Evolutionary conservation across 768 basidiomycete species (phyloP), one percentile per base, ranked within the genome.

Genomic region (Rhizopogon salebrosus): DNA sequence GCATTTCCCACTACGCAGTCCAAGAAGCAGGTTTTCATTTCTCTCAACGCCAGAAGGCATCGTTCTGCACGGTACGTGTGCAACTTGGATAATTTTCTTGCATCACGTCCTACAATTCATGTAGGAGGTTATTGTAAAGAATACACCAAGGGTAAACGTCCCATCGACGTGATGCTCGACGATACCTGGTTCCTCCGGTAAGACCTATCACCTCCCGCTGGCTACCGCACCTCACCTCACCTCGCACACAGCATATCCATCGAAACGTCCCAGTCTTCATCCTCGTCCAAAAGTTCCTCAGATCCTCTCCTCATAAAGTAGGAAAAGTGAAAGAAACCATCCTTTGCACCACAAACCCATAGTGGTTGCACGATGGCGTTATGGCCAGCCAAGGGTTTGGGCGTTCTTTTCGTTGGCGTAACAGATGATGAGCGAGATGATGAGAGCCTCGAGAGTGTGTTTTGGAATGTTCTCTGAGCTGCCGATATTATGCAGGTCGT

Each of bases 71-170:
- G 93, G 91, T 84, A 51, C 22, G 70, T 57, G 20, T 24, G 5
- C 18, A 23, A 16, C n/a, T 20, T 38, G 10, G 11, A 29, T 29
- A 9, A 34, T 49, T n/a, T 7, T 36, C 23, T 1, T 50, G 14
- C 7, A 13, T 1, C 18, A 29, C 16, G 27, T 29, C 37, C n/a
- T 27, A 4, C 35, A 9, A 11, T 13, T 9, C 10, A 18, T 16
- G 20, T 48, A 90, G 88, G 91, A 10, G 94, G 94, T 0, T 95
- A 95, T 64, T 91, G 87, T 64, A 95, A 97, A 65, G 88, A 92
- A 68, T 95, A 94, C 60, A 62, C 70, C 20, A 93, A 94, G 63
- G 91, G 92, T 2, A 91, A 92, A 62, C 82, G 89, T 1, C 85
- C 89, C 0, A 72, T 91, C 11, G 93, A 94, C 1, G 74, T 92